phyloP scores from a whole-genome alignment of 805 yeast genomes.

The Helenozyma rhizophorensis region DNA sequence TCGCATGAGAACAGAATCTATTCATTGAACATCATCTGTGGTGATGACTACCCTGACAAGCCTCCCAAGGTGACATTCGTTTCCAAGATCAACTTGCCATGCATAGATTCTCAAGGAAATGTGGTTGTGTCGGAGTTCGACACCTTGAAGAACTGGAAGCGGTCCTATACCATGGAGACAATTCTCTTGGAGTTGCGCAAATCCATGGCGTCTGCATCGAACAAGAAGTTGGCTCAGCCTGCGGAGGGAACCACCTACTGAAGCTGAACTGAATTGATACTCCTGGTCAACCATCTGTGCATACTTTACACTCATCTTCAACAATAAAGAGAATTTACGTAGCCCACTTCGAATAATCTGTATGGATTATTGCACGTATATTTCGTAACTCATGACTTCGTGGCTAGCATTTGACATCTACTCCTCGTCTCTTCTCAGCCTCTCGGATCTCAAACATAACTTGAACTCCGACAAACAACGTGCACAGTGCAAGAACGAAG shows the following conservation, averaged over 20 bases:
- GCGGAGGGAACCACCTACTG: constrained; percentile 74
- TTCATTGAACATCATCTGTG: constrained; percentile 76
- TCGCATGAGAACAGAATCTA: constrained; percentile 92
- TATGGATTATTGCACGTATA: too few species aligned
- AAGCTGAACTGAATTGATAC: too few species aligned
- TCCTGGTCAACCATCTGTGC: too few species aligned
- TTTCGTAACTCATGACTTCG: too few species aligned
- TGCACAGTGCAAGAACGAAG: constrained; percentile 53
- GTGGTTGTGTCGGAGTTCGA: constrained; percentile 47
- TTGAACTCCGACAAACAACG: constrained; percentile 80
- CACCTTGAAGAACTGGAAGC: constrained; percentile 78
- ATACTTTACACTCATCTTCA: too few species aligned
- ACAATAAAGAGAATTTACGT: too few species aligned
- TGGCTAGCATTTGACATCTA: constrained; percentile 81
- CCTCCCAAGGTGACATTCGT: constrained; percentile 84
- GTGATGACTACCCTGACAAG: constrained; percentile 75
- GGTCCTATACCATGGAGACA: constrained; percentile 92
- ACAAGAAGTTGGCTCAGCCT: constrained; percentile 87
- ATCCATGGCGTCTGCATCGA: constrained; percentile 73
- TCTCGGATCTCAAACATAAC: constrained; percentile 94
- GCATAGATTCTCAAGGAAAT: constrained; percentile 70
- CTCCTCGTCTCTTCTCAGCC: constrained; percentile 76
- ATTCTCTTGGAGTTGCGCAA: constrained; percentile 82
- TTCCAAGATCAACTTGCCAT: constrained; percentile 85
- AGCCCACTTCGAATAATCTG: too few species aligned